Percentiles rank a stretch among this genome's conserved stretches.
Conservation (phyloP, 345 rosid genomes). For the Syzygium oleosum region DNA sequence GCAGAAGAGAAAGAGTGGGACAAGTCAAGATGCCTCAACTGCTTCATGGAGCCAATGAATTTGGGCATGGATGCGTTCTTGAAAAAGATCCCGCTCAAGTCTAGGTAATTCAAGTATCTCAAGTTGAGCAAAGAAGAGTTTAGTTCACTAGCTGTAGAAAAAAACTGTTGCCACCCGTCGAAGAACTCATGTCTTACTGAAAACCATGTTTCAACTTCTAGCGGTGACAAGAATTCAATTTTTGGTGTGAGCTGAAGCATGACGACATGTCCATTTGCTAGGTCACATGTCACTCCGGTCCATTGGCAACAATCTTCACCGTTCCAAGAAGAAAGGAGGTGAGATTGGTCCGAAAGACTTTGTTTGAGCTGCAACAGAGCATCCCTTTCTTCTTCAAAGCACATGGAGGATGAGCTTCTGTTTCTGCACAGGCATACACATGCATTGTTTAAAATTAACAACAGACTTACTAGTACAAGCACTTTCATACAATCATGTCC, state of each 20-base stretch:
- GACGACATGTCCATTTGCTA: neutral
- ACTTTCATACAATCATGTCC: too few species aligned
- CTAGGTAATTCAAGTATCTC: neutral
- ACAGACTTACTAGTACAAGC: too few species aligned
- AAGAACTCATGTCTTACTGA: too few species aligned
- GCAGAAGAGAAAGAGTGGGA: neutral
- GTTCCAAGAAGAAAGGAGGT: too few species aligned
- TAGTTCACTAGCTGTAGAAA: neutral
- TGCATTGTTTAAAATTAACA: too few species aligned
- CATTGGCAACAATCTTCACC: neutral
- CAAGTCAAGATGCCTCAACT: neutral
- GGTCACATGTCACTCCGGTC: neutral
- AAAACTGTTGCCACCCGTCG: accelerated
- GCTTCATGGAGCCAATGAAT: slow-evolving; percentile 1
- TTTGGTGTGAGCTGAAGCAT: neutral
- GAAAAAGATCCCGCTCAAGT: neutral
- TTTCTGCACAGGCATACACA: too few species aligned
- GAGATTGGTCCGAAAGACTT: too few species aligned
- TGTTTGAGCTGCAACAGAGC: too few species aligned
- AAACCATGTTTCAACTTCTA: too few species aligned
- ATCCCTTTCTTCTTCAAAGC: too few species aligned
- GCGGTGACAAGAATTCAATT: accelerated
- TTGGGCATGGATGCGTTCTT: neutral
- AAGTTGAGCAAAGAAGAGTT: neutral
- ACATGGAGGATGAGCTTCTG: too few species aligned